Evolutionary conservation across 768 basidiomycete species (phyloP).

Genomic region (Leccinum incarnatum): DNA sequence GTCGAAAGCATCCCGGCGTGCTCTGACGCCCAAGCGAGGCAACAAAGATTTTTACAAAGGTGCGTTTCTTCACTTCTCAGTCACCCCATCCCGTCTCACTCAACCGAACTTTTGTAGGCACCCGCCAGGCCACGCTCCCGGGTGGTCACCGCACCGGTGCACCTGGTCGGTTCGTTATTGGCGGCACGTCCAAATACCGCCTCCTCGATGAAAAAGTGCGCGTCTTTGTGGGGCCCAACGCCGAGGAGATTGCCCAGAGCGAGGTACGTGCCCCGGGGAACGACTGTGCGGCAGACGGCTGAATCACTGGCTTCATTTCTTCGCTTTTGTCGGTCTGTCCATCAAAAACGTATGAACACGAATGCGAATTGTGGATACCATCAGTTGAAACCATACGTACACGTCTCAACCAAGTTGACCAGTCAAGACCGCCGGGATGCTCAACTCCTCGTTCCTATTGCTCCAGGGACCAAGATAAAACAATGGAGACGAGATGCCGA

Average conservation of each 20-base stretch:
- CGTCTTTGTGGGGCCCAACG: constrained; percentile 77
- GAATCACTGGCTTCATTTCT: background rate
- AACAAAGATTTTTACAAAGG: constrained; percentile 99
- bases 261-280: constrained; percentile 40
- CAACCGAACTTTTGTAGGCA: constrained; percentile 47
- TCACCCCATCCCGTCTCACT: background rate
- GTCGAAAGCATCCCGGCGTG: constrained; percentile 81
- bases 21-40: constrained; percentile 81
- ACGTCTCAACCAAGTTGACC: constrained; percentile 23
- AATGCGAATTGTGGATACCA: background rate
- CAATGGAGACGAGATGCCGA: constrained; percentile 26
- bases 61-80: constrained; percentile 31
- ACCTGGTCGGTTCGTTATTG: constrained; percentile 78
- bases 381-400: constrained; percentile 31
- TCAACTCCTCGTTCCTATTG: constrained; percentile 25
- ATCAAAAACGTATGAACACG: background rate
- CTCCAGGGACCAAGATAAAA: constrained; percentile 24
- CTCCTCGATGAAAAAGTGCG: constrained; percentile 81
- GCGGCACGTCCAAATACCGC: constrained; percentile 77
- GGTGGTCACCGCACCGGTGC: constrained; percentile 86
- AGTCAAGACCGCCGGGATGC: constrained; percentile 24
- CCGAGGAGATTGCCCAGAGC: constrained; percentile 58
- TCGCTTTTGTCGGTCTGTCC: background rate
- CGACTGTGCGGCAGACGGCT: background rate
- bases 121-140: constrained; percentile 77